Evolutionary conservation across 352 stramenopile genomes (phyloP), one percentile per base, ranked within the genome.

Genomic region (Plasmopara halstedii): DNA sequence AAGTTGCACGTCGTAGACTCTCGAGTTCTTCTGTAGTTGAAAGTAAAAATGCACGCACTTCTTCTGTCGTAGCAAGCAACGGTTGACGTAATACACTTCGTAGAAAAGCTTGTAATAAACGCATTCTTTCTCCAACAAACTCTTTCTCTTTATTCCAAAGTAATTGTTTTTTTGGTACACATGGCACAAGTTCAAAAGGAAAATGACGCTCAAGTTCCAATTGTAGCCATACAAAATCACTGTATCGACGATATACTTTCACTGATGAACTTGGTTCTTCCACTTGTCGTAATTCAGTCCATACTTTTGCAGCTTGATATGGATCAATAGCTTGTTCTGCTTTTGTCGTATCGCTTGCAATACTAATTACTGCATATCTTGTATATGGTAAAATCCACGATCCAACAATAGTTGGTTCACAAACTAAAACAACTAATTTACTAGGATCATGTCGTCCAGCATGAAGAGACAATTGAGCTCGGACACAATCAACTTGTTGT

Each of bases 111-210:
- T 92, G 77, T 34, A 92, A 50, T 26, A 78, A 49, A 0, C 74
- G 71, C 77, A 92, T 92, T n/a, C 80, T 73, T 50, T 89, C 77
- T 11, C 71, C 73, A 11, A 92, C 80, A 72, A 92, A 92, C 48
- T 92, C 80, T 44, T 81, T 84, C 45, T 85, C 73, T 32, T 86
- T 86, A 64, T 89, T 89, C 50, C 89, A 83, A 23, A 89, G 85
- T 13, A 89, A 37, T 29, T 88, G 77, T 39, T 92, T 92, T 5
- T 63, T 77, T 0, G 80, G 80, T 15, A 92, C 61, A 14, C 65
- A 82, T 17, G 80, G 80, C 10, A 92, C 75, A 23, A 92, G 56
- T 19, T 86, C 67, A 38, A 83, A 85, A 15, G 80, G 80, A 34
- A 83, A 89, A n/a, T 73, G 56, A 32, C 67, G 69, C 32, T 70